A percentile compares a stretch with the other conserved stretches of the same genome.
These are phyloP conservation scores for Aspergillus homomorphus DNA, from an alignment of 495 filamentous ascomycete species.

Conservation along the genomic window DNA sequence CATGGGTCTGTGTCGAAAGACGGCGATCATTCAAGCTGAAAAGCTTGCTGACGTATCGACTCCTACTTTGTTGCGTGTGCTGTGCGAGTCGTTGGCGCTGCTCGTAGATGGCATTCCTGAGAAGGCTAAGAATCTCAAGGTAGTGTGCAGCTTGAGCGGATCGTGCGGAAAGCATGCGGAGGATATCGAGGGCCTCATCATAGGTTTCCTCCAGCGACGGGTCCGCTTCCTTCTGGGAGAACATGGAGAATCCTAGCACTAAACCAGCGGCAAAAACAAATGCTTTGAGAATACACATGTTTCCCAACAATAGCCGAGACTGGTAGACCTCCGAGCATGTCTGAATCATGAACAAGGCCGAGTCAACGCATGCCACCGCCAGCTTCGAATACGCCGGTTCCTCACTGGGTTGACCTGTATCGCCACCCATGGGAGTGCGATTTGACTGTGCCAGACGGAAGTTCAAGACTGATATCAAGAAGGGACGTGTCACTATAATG, in stretches of 20 bases:
- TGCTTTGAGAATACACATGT: constrained; percentile 43
- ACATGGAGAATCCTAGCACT: constrained; percentile 44
- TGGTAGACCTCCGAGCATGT: constrained; percentile 37
- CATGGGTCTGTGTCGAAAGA: constrained; percentile 8
- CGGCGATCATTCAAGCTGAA: constrained; percentile 29
- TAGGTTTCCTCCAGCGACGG: constrained; percentile 33
- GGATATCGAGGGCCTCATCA: constrained; percentile 28
- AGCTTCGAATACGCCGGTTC: constrained; percentile 35
- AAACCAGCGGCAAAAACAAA: constrained; percentile 42
- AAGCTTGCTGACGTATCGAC: constrained; percentile 37
- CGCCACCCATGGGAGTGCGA: constrained; percentile 19
- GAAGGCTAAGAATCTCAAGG: constrained; percentile 32
- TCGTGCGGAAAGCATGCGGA: constrained; percentile 32
- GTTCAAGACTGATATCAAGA: constrained; percentile 36
- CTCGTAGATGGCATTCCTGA: constrained; percentile 31
- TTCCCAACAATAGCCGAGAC: constrained; percentile 30
- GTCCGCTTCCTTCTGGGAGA: constrained; percentile 34
- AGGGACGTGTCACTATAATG: constrained; percentile 41
- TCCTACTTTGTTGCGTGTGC: constrained; percentile 29
- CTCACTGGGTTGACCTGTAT: constrained; percentile 17
- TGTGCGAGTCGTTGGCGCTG: constrained; percentile 32
- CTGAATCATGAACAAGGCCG: constrained; percentile 42
- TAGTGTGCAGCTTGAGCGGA: constrained; percentile 44
- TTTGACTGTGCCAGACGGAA: constrained; percentile 36
- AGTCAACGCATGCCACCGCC: constrained; percentile 38